Conservation (phyloP, 2,329 filamentous ascomycete genomes). For the Paracamarosporium sp. region DNA sequence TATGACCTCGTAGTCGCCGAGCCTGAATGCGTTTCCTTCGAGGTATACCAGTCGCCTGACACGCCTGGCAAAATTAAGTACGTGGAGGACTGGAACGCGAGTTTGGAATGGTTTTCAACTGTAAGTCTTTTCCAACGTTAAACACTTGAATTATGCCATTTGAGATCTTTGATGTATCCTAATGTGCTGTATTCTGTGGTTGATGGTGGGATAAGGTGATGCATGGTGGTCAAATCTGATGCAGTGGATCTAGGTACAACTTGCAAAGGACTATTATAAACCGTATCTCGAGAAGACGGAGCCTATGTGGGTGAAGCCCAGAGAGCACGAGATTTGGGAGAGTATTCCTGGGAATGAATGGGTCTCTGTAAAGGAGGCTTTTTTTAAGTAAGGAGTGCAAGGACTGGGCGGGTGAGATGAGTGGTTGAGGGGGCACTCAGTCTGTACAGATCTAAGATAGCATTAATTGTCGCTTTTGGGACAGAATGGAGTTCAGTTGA, state of each 20-base stretch:
- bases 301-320: constrained; percentile 25
- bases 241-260: constrained; percentile 20
- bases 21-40: constrained; percentile 54
- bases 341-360: constrained; percentile 23
- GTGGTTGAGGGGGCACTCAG: too few relatives aligned
- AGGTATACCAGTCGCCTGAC: constrained; percentile 38
- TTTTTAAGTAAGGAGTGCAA: background rate
- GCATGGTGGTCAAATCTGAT: background rate
- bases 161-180: background rate
- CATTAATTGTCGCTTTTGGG: too few relatives aligned
- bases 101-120: constrained; percentile 21
- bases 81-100: constrained; percentile 29
- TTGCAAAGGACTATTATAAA: constrained; percentile 30
- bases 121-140: constrained; percentile 14
- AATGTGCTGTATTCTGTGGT: too few relatives aligned
- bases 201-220: too few relatives aligned
- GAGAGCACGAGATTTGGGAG: constrained; percentile 21
- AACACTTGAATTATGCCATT: background rate
- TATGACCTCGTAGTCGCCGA: constrained; percentile 53
- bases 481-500: too few relatives aligned
- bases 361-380: constrained; percentile 14
- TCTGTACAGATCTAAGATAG: too few relatives aligned
- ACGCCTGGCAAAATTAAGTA: constrained; percentile 24
- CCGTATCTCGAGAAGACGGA: constrained; percentile 20
- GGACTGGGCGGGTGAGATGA: too few relatives aligned